Base-by-base conservation (phyloP, 768 basidiomycete genomes). In the Butyriboletus loyo region DNA sequence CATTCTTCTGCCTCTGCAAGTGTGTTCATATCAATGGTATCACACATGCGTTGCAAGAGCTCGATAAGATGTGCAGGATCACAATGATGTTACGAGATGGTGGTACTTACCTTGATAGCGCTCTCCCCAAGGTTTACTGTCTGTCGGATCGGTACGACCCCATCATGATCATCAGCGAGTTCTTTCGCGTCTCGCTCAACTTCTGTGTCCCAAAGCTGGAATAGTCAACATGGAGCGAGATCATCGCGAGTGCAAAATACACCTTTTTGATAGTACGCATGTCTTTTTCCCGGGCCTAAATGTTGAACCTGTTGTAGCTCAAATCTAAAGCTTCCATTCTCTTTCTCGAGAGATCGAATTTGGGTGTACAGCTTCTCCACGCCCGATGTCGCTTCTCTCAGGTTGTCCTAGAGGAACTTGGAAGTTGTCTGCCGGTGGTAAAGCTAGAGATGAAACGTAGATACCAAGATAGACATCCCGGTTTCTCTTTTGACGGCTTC, bases 1-100 rank as follows among this genome's bases (percentile, higher is more conserved):
- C 57, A 65, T 49, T 57, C 57, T 43, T 64, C 63, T 38, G 27
- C 52, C 32, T 62, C 57, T 25, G 43, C 63, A 36, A 64, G 48
- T 19, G 60, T 53, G 25, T 63, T 65, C 57, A 56, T 64, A 32
- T 53, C 60, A 15, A 59, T 53, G 39, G 49, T 45, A n/a, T 63
- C 50, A 22, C 55, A 60, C 32, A 57, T 15, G 22, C n/a, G 15
- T 44, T 55, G 55, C 47, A 66, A 37, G 31, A 58, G 50, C 58
- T 64, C 19, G 27, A 37, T 22, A 46, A 22, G 41, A 45, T 19
- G 17, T 41, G 21, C 35, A 50, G 32, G 25, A 35, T 17, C 17
- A 49, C n/a, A n/a, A 3, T 15, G 17, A 38, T 11, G 14, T 36
- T 31, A 28, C 10, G 38, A 54, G 49, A 47, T 2, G 34, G 31